Evolutionary conservation across 2,329 filamentous ascomycete genomes (phyloP), one percentile per base, ranked within the genome.

Genomic region (Paraconiothyrium brasiliense): DNA sequence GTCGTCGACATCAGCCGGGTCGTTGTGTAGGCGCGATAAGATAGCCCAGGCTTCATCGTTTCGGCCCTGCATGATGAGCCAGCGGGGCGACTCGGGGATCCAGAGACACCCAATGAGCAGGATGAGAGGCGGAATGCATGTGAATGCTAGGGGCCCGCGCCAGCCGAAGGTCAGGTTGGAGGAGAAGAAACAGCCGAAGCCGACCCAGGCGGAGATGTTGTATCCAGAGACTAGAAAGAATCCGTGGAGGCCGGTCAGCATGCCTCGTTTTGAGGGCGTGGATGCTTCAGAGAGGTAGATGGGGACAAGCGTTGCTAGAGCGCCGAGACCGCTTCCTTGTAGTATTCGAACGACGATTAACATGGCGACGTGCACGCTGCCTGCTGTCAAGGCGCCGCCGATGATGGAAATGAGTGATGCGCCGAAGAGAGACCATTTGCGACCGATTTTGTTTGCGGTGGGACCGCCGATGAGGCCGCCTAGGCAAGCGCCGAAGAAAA

Each of bases 21-120:
- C 67, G 20, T 58, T 52, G 44, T 72, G 71, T 0, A 73, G 61
- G 16, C 61, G 27, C 30, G 43, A 20, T 9, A 62, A 57, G 22
- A 62, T 57, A 1, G 46, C 37, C 54, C 58, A 57, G 16, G 85
- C 86, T 67, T 88, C 82, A 24, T 86, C 84, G 2, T 80, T 75
- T 9, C 83, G 82, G 35, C 85, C 84, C 37, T 85, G 80, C 54
- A 81, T 79, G 55, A 86, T 83, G 16, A 88, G 77, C 86, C 86
- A 89, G 58, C 86, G 76, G 1, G 87, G 86, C 0, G 84, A 86
- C 65, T 63, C 58, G 1, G 59, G 59, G 1, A 63, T 49, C 57
- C 52, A 83, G 1, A 81, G 80, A 0, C 81, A 77, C 0, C 81
- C 83, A 7, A 71, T 71, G 60, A 71, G 82, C 1, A 84, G 71